Conservation (phyloP, 1,139 yeast genomes). For the Zhuliangozyma parablackwelliae region DNA sequence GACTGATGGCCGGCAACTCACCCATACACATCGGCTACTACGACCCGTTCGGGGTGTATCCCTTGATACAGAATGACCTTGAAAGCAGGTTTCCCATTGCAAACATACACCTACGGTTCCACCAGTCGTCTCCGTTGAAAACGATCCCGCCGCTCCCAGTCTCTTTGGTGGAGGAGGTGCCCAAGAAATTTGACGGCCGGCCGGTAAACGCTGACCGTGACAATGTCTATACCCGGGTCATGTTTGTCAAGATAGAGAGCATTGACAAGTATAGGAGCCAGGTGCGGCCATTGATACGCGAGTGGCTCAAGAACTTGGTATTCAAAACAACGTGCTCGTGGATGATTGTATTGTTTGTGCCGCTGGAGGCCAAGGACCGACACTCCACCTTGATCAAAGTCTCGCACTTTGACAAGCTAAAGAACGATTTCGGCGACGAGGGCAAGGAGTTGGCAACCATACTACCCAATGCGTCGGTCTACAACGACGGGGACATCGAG, state of each 20-base stretch:
- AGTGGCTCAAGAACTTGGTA: constrained; percentile 66
- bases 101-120: constrained; percentile 75
- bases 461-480: constrained; percentile 11
- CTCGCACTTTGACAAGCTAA: constrained; percentile 61
- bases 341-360: constrained; percentile 56
- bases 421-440: constrained; percentile 54
- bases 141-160: constrained; percentile 66
- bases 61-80: constrained; percentile 50
- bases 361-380: constrained; percentile 42
- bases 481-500: constrained; percentile 14
- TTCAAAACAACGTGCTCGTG: constrained; percentile 49
- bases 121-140: constrained; percentile 52
- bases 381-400: constrained; percentile 44
- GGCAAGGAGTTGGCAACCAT: constrained; percentile 31
- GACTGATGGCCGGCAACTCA: too few relatives aligned
- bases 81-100: constrained; percentile 56
- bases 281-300: constrained; percentile 74
- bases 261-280: constrained; percentile 73
- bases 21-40: constrained; percentile 62
- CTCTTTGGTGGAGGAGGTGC: constrained; percentile 57
- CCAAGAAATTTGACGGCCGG: constrained; percentile 20
- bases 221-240: constrained; percentile 60
- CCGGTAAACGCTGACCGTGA: constrained; percentile 4
- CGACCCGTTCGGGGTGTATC: constrained; percentile 77
- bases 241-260: constrained; percentile 63